phyloP scores from a whole-genome alignment of 1,284 basidiomycete species.

The Golubevia pallescens region DNA sequence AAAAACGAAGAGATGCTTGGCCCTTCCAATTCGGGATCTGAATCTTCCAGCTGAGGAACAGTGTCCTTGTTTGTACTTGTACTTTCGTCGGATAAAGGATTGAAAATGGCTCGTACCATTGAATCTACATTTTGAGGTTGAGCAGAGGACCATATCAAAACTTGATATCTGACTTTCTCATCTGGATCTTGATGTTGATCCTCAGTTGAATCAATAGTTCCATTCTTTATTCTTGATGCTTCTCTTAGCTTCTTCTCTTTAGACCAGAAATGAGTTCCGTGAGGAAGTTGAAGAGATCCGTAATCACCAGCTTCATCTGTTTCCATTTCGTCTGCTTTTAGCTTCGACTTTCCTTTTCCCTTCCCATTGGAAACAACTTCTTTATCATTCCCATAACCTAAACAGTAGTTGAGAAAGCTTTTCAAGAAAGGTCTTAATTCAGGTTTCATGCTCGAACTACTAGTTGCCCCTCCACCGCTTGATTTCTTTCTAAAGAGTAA shows the following conservation, averaged over 20 bases:
- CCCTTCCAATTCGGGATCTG: too few relatives aligned
- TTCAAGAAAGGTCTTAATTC: slow-evolving; percentile 39
- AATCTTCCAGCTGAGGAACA: too few relatives aligned
- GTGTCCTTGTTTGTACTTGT: too few relatives aligned
- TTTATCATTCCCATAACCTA: slow-evolving; percentile 19
- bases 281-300: too few relatives aligned
- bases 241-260: background rate
- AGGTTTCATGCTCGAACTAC: slow-evolving; percentile 19
- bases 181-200: background rate
- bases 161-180: slow-evolving; percentile 11
- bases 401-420: slow-evolving; percentile 47
- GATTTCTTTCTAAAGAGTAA: slow-evolving; percentile 27
- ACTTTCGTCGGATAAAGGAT: too few relatives aligned
- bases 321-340: too few relatives aligned
- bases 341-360: too few relatives aligned
- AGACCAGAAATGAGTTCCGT: slow-evolving; percentile 41
- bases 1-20: too few relatives aligned
- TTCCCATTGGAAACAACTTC: slow-evolving; percentile 3
- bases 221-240: slow-evolving; percentile 4
- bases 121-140: slow-evolving; percentile 42
- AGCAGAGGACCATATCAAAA: slow-evolving; percentile 58
- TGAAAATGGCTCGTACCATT: slow-evolving; percentile 40
- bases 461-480: slow-evolving; percentile 6
- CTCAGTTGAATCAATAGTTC: background rate
- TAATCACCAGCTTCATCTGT: background rate